phyloP scores from a whole-genome alignment of 208 protist species.

The Endotrypanum monterogeii region DNA sequence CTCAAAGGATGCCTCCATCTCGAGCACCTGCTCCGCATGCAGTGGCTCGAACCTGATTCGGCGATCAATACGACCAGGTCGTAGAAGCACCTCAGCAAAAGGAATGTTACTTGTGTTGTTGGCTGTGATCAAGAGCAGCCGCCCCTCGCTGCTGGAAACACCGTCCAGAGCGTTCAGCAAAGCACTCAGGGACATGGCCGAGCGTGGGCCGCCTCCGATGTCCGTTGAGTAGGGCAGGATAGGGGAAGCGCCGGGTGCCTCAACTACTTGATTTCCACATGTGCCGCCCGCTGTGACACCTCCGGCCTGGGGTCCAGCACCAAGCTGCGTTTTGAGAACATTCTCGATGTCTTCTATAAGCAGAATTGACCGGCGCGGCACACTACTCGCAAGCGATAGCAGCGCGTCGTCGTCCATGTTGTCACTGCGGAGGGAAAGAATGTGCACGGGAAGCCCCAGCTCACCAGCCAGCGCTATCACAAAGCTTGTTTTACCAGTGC shows the following conservation, averaged over 20 bases:
- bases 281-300: not conserved
- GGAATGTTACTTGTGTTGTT: constrained; percentile 91
- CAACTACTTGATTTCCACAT: not conserved
- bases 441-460: constrained; percentile 87
- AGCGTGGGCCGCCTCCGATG: constrained; percentile 30
- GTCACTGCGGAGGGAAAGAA: constrained; percentile 87
- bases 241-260: not conserved
- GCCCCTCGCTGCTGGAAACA: constrained; percentile 90
- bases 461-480: constrained; percentile 92
- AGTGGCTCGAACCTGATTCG: constrained; percentile 59
- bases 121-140: constrained; percentile 95
- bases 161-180: constrained; percentile 97
- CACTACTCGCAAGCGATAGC: constrained; percentile 71
- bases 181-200: constrained; percentile 90
- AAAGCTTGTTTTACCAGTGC: constrained; percentile 95
- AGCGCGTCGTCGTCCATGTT: constrained; percentile 89
- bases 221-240: constrained; percentile 20
- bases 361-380: constrained; percentile 84
- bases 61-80: constrained; percentile 94
- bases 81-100: constrained; percentile 87
- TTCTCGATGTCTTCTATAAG: constrained; percentile 96
- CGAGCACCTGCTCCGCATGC: constrained; percentile 29
- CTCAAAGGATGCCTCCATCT: constrained; percentile 51
- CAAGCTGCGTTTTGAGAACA: constrained; percentile 51
- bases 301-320: not conserved